A percentile compares a stretch with the other conserved stretches of the same genome.
phyloP scores from a whole-genome alignment of 257 asterid species.

The Catharanthus roseus region DNA sequence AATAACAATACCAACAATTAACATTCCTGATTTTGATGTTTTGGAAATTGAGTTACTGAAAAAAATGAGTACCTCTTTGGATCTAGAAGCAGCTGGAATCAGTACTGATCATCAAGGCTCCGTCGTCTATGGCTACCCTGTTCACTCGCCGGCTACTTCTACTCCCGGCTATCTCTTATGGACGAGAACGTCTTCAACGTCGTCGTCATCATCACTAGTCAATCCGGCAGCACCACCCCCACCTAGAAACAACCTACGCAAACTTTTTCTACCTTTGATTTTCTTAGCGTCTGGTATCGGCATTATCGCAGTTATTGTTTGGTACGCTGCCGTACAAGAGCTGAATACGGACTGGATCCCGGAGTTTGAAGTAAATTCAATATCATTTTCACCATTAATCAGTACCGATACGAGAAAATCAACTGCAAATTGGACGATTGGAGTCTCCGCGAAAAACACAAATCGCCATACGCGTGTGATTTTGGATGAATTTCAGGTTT shows the following conservation, averaged over 20 bases:
- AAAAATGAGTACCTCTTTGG: background rate
- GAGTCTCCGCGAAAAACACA: background rate
- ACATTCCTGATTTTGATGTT: background rate
- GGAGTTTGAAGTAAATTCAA: background rate
- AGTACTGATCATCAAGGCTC: background rate
- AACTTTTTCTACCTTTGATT: background rate
- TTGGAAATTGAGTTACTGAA: too few species aligned
- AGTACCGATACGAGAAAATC: background rate
- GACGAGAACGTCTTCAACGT: background rate
- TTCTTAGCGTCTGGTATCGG: background rate
- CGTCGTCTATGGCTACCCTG: conserved; percentile 10
- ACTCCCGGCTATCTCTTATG: background rate
- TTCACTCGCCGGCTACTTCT: background rate
- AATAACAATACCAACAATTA: background rate
- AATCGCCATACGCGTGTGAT: background rate
- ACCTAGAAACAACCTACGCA: background rate
- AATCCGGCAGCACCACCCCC: background rate
- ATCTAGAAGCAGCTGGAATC: background rate
- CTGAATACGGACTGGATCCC: background rate
- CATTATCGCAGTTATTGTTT: background rate
- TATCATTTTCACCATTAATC: background rate
- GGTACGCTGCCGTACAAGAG: background rate
- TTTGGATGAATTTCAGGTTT: background rate
- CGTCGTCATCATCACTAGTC: background rate
- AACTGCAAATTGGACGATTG: background rate